Conservation (phyloP, 140 eudicot genomes). For the Cichorium intybus region DNA sequence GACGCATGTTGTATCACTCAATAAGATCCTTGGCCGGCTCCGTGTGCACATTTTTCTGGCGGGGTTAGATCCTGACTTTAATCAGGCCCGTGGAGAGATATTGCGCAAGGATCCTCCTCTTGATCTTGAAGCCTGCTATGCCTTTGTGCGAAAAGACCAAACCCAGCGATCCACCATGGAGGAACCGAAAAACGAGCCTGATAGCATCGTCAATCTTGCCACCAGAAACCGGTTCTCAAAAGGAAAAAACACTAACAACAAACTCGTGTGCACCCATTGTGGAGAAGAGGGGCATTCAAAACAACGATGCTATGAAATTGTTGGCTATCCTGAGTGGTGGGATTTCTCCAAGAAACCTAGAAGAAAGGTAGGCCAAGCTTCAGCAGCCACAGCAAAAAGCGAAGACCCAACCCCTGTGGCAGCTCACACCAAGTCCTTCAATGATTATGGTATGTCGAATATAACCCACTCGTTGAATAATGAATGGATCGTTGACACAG, state of each 20-base stretch:
- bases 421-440: no score
- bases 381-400: background rate
- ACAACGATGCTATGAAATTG: background rate
- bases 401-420: background rate
- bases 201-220: background rate
- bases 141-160: no score
- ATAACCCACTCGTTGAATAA: no score
- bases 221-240: background rate
- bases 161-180: background rate
- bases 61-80: no score
- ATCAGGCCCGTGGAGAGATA: constrained; percentile 1
- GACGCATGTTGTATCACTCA: background rate
- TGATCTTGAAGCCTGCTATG: background rate
- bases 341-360: background rate
- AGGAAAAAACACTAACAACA: background rate
- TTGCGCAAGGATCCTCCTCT: no score
- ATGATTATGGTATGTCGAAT: no score
- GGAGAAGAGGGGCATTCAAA: constrained; percentile 3
- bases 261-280: background rate
- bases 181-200: background rate
- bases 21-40: background rate
- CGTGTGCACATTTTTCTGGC: no score
- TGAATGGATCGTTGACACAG: no score
- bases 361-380: constrained; percentile 1
- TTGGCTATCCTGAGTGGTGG: no score